Evolutionary conservation across 768 basidiomycete genomes (phyloP), one percentile per base, ranked within the genome.

Genomic region (Termitomyces sp.): DNA sequence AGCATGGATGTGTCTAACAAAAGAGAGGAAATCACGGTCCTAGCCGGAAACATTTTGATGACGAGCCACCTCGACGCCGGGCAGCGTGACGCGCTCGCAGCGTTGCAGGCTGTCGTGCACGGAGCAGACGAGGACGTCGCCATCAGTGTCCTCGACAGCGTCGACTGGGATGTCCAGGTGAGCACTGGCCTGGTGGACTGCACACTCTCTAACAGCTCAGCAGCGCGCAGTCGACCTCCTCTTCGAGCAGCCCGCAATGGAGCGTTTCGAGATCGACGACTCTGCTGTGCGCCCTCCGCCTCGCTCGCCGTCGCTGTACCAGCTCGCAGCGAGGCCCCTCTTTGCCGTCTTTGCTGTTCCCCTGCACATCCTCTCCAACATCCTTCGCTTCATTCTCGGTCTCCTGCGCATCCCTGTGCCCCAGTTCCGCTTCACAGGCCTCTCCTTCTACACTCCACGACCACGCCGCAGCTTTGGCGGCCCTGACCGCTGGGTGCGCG

Each of bases 111-210:
- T 60, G 71, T 89, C 55, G 86, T 84, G 0, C 79, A 83, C 48
- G 82, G 79, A 14, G 79, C 76, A 13, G 87, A 88, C 66, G 78
- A 80, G 32, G 85, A 86, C 1, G 81, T 83, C 1, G 81, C 88
- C 5, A 74, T 84, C n/a, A 70, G 73, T 34, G 79, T 91, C 1
- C 74, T 91, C 16, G 70, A 77, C 39, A 84, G 80, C 56, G 85
- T 87, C 9, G 79, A 79, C 49, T 91, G 88, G 88, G 83, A 89
- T 72, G 81, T 91, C 33, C 78, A 86, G 78, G 88, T 86, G 54
- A 62, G 79, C 62, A 34, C 5, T 37, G 9, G 8, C 12, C n/a
- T 6, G 16, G 22, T 36, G 30, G 46, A 22, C 16, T 40, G 9
- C 26, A 20, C 33, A 14, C 24, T 16, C 30, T 56, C 47, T 47